These are phyloP conservation scores for Laguncularia racemosa DNA, from an alignment of 345 rosid genomes.

Conservation along the genomic window DNA sequence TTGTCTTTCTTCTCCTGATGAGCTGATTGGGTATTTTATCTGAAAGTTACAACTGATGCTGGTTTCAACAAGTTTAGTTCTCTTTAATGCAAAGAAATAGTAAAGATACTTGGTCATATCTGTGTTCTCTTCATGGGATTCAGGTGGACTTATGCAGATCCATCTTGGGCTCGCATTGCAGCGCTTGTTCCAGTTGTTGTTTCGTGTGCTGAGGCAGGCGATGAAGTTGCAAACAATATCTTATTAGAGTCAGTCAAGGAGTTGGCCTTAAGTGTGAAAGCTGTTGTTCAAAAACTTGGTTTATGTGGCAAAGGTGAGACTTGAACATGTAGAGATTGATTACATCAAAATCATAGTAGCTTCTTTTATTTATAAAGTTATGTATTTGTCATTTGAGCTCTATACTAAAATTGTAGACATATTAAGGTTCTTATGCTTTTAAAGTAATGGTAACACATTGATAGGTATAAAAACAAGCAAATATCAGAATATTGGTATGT, in stretches of 20 bases:
- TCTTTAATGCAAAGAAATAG: neutral
- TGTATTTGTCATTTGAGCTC: no score
- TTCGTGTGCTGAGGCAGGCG: constrained; percentile 69
- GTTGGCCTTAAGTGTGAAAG: constrained; percentile 67
- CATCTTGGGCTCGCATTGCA: constrained; percentile 81
- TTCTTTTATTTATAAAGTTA: no score
- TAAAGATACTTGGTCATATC: constrained; percentile 6
- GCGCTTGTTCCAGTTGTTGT: constrained; percentile 71
- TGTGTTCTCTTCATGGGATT: constrained; percentile 4
- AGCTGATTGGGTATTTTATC: constrained; percentile 50
- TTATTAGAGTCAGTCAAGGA: constrained; percentile 51
- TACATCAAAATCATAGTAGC: no score
- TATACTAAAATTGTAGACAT: no score
- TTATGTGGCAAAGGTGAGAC: constrained; percentile 54
- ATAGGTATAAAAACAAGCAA: no score
- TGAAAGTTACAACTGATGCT: neutral
- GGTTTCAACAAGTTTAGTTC: neutral
- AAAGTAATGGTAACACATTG: no score
- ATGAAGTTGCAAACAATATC: constrained; percentile 52
- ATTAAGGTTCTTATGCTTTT: no score
- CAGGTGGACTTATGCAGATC: constrained; percentile 80
- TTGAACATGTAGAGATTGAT: neutral
- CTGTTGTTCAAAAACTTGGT: constrained; percentile 57
- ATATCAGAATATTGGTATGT: no score
- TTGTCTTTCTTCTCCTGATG: constrained; percentile 77